phyloP scores from a whole-genome alignment of 306 rosid genomes.

The Mimosa bimucronata region DNA sequence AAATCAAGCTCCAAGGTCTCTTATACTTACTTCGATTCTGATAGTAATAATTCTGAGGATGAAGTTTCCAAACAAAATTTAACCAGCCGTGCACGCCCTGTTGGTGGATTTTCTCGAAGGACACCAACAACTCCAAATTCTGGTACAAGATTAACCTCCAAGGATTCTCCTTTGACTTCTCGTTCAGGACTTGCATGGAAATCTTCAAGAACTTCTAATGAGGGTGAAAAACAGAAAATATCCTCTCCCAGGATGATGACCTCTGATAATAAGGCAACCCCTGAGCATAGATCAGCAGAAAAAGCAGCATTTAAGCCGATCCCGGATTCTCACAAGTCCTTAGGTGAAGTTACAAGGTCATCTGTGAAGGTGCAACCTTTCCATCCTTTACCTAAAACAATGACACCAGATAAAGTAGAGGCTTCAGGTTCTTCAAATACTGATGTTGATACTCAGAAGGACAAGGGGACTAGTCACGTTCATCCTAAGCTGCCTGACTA shows the following conservation, averaged over 20 bases:
- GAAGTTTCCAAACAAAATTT: conserved; percentile 50
- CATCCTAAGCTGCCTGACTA: conserved; percentile 77
- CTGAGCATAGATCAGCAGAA: conserved; percentile 34
- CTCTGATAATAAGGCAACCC: conserved; percentile 44
- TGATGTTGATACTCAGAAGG: conserved; percentile 30
- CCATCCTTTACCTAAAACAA: conserved; percentile 32
- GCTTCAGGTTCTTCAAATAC: conserved; percentile 35
- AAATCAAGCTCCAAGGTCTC: conserved; percentile 51
- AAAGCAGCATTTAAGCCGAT: conserved; percentile 38
- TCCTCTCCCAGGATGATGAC: conserved; percentile 40
- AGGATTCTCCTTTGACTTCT: conserved; percentile 39
- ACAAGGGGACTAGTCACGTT: conserved; percentile 52
- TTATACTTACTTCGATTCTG: conserved; percentile 53
- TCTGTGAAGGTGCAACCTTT: conserved; percentile 30
- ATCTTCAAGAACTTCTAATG: conserved; percentile 52
- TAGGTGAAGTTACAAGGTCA: conserved; percentile 31
- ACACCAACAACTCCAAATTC: conserved; percentile 55
- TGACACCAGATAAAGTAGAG: conserved; percentile 32
- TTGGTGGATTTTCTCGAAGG: conserved; percentile 63
- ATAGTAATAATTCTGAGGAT: conserved; percentile 56
- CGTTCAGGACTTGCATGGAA: conserved; percentile 52
- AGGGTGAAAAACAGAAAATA: conserved; percentile 38
- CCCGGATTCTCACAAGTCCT: conserved; percentile 37
- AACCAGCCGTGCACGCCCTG: conserved; percentile 44
- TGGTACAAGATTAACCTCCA: conserved; percentile 15